Percentiles rank a stretch among this genome's conserved stretches.
Conservation (phyloP, 2,329 filamentous ascomycete species). For the Penicillium sp. region DNA sequence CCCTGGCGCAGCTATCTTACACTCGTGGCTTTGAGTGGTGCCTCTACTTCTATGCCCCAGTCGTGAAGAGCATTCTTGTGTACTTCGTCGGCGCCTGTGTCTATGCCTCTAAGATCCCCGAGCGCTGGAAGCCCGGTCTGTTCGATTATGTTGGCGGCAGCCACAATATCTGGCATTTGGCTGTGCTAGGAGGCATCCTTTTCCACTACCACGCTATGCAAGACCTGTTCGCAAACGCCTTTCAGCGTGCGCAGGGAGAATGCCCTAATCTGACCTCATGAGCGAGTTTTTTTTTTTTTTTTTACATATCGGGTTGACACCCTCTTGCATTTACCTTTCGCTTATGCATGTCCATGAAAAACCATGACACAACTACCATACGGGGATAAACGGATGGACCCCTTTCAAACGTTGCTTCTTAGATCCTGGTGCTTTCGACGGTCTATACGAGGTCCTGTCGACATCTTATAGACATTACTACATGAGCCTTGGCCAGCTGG, state of each 20-base stretch:
- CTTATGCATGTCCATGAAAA: slow-evolving; percentile 10
- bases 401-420: neutral
- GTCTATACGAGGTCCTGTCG: neutral
- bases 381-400: neutral
- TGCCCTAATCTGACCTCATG: slow-evolving; percentile 35
- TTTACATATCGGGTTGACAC: neutral
- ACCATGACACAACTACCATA: neutral
- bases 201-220: slow-evolving; percentile 98
- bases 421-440: neutral
- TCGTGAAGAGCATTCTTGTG: slow-evolving; percentile 80
- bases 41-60: slow-evolving; percentile 84
- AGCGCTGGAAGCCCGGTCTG: slow-evolving; percentile 86
- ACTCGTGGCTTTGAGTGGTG: slow-evolving; percentile 79
- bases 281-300: too few species aligned
- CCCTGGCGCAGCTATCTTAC: slow-evolving; percentile 77
- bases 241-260: slow-evolving; percentile 62
- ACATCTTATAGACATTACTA: slow-evolving; percentile 7
- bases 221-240: slow-evolving; percentile 81
- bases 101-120: slow-evolving; percentile 89
- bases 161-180: slow-evolving; percentile 97
- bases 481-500: neutral
- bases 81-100: slow-evolving; percentile 82
- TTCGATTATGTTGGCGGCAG: slow-evolving; percentile 96
- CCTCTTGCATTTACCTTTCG: slow-evolving; percentile 5
- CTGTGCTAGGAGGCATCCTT: slow-evolving; percentile 91